Base-by-base conservation (phyloP, 23 red algal genomes). In the Gracilaria domingensis region DNA sequence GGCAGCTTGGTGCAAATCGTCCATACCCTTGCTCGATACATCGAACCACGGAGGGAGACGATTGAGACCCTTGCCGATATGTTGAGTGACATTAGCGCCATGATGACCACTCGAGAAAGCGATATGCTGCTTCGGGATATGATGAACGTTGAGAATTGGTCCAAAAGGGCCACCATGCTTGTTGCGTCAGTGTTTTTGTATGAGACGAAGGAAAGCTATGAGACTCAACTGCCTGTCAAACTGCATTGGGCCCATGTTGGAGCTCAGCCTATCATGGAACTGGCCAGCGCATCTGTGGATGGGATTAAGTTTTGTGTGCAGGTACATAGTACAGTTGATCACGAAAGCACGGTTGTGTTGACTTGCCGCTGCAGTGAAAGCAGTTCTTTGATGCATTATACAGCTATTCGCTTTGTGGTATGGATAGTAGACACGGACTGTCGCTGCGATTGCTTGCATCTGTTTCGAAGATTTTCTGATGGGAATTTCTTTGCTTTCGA, bases 141-240 rank as follows among this genome's bases (percentile, higher is more conserved):
- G 72, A 77, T 23, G 25, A 77, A 8, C 23, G 34, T 29, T 50
- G 72, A 77, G 12, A 77, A 51, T 14, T 77, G 72, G 72, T 77
- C 72, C 4, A 77, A 77, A 28, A 25, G 72, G 72, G 72, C 72
- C 12, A 45, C 45, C 12, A 77, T 77, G 72, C 72, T 77, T 77
- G 72, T 77, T 49, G 72, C 72, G 23, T 77, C 72, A 4, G 72
- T 77, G 23, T 49, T 48, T 13, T 50, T 77, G 72, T 36, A 69
- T 69, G 23, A 69, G 30, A 1, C 64, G 14, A 36, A 34, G 28
- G 64, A 69, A 14, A 77, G 72, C 21, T 77, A 51, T 42, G 72
- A 77, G 45, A 51, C 72, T n/a, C 72, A 77, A 28, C 11, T 77
- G 18, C 72, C 72, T 34, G 40, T 77, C 2, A 77, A n/a, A n/a